Evolutionary conservation across 257 asterid genomes (phyloP), one percentile per base, ranked within the genome.

Genomic region (Coffea canephora): DNA sequence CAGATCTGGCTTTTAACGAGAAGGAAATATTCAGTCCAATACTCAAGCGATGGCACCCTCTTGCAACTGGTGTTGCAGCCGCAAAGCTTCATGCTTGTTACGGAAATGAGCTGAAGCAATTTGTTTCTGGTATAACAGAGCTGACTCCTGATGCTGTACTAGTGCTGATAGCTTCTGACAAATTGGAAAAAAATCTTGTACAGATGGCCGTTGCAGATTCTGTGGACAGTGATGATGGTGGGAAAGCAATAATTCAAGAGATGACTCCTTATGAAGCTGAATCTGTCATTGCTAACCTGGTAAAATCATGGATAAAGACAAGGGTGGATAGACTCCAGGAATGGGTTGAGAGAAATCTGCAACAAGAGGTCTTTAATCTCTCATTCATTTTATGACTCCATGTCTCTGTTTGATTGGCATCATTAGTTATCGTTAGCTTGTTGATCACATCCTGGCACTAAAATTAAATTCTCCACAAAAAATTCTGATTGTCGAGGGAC

Each of bases 141-240:
- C 87, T 95, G 83, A 93, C 88, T 81, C 99, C 99, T 41, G 97
- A 91, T 86, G 91, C 94, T 65, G 88, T 95, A 86, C 98, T 93
- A 89, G 97, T 95, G 84, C 87, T 95, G 79, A 89, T 95, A 84
- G 89, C 94, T 14, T 92, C 99, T 66, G 98, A 93, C 80, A 93
- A 91, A 82, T 90, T 95, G 79, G 99, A 95, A 83, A 95, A 91
- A 71, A 94, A 91, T 85, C 91, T 95, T 49, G 97, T 95, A 49
- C 90, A 90, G 85, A 93, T 95, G 95, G 99, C 97, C 31, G 99
- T 95, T 83, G 88, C 89, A 41, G 97, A 95, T 88, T 88, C 97
- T 11, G 91, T 86, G 69, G 98, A 93, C 79, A 93, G 99, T 82
- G 99, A 93, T 80, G 99, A 95, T 86, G 98, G 98, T 85, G 99